These are phyloP conservation scores for Balakata baccata DNA, from an alignment of 345 rosid genomes.

Conservation along the genomic window DNA sequence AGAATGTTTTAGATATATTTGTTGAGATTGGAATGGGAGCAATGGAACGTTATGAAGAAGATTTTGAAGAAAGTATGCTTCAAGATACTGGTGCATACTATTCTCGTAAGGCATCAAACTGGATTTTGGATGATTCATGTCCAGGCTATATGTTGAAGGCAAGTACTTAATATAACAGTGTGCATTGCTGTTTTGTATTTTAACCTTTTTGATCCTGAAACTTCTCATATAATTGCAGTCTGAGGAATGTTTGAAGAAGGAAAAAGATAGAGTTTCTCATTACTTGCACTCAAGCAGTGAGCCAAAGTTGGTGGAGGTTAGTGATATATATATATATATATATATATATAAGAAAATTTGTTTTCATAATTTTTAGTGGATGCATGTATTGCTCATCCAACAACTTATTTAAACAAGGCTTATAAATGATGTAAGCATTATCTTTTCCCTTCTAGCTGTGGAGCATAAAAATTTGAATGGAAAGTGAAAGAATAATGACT, in stretches of 20 bases:
- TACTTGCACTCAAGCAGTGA: constrained; percentile 87
- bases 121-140: constrained; percentile 78
- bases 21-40: constrained; percentile 82
- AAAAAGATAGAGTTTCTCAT: constrained; percentile 83
- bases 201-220: not conserved
- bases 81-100: constrained; percentile 66
- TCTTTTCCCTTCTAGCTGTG: too few relatives aligned
- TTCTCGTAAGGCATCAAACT: constrained; percentile 79
- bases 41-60: constrained; percentile 64
- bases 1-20: constrained; percentile 72
- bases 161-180: constrained; percentile 14
- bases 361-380: too few relatives aligned
- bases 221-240: constrained; percentile 43
- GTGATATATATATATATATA: constrained; percentile 14
- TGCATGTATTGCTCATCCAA: too few relatives aligned
- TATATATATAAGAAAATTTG: not conserved
- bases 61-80: constrained; percentile 76
- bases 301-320: constrained; percentile 84
- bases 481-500: too few relatives aligned
- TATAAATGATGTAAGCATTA: too few relatives aligned
- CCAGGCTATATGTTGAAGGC: constrained; percentile 84
- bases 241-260: constrained; percentile 91
- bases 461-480: too few relatives aligned
- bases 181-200: not conserved
- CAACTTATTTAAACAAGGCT: too few relatives aligned